phyloP scores from a whole-genome alignment of 1,139 yeast genomes.

The Zygoascus meyerae region DNA sequence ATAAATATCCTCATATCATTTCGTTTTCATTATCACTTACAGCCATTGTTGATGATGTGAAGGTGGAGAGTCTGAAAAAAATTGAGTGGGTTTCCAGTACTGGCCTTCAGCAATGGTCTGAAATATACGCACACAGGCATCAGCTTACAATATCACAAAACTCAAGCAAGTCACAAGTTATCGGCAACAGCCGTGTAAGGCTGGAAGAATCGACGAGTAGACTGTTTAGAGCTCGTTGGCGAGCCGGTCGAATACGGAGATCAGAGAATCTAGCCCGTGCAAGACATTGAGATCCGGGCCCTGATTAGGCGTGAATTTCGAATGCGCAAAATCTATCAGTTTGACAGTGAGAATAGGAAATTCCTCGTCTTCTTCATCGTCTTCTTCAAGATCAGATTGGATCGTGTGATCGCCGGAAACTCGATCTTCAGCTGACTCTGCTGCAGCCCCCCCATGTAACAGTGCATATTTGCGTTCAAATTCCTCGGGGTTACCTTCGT shows the following conservation, averaged over 20 bases:
- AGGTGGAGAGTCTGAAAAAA: constrained; percentile 2
- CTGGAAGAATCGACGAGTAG: neutral
- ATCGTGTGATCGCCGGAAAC: too few species aligned
- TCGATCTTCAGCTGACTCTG: too few species aligned
- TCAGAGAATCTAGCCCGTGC: constrained; percentile 58
- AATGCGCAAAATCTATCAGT: constrained; percentile 88
- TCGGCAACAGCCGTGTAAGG: too few species aligned
- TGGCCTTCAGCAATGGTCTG: neutral
- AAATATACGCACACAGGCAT: neutral
- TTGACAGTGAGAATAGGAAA: constrained; percentile 49
- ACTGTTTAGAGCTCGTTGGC: neutral
- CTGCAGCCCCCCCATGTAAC: constrained; percentile 6
- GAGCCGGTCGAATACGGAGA: constrained; percentile 22
- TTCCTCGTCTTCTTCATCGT: constrained; percentile 23
- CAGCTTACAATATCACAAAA: too few species aligned
- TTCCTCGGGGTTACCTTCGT: constrained; percentile 54
- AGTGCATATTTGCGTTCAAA: constrained; percentile 26
- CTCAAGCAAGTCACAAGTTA: too few species aligned
- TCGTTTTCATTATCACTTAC: constrained; percentile 15
- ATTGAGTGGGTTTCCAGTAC: constrained; percentile 8
- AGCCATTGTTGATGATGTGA: constrained; percentile 18
- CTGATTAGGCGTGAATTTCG: constrained; percentile 53
- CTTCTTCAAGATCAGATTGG: constrained; percentile 28
- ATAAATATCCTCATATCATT: neutral
- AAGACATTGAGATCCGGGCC: constrained; percentile 71